Base-by-base conservation (phyloP, 192 early-diverging fungal species). In the Coemansia sp. region DNA sequence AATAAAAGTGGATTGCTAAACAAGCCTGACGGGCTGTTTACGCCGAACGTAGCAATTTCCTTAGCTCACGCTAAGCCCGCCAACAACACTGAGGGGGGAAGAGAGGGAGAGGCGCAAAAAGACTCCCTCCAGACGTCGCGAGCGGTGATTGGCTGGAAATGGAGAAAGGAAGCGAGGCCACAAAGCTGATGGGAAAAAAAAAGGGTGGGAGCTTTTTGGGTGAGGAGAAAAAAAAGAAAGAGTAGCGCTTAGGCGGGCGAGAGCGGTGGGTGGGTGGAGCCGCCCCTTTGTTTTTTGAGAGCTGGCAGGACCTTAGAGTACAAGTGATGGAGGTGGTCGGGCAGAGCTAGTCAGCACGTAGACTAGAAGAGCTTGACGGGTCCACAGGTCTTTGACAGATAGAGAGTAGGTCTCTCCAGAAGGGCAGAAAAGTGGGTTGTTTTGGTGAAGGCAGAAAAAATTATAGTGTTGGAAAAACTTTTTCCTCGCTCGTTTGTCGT, bases 131-230 rank as follows among this genome's bases (percentile, higher is more conserved):
- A 57, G 53, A 57, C 57, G 40, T 65, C 43, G 64, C 47, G 64
- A 31, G 27, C 49, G 50, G 70, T 71, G 70, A 64, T 71, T 71
- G 70, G 70, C 70, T 71, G 63, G 27, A 39, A 40, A 36, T 0
- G 57, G 22, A 40, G 15, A 15, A 15, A 29, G 24, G 52, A 36
- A 11, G 36, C 53, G 53, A 57, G 53, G 53, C 52, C 53, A 31
- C 24, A 27, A 27, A 49, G 53, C 29, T 12, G 53, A 57, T 57
- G 53, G 53, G 64, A 65, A 65, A 65, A 47, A 39, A 22, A 29
- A 22, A 29, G 65, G 46, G 65, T 65, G 64, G 64, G 64, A 65
- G 44, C 44, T 49, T 41, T 29, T 46, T 43, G 29, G 29, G 62
- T 6, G 62, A 27, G 62, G 62, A 20, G 33, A 39, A 50, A 47